Evolutionary conservation across 2,329 filamentous ascomycete species (phyloP).

Genomic region (Paradendryphiella salina): DNA sequence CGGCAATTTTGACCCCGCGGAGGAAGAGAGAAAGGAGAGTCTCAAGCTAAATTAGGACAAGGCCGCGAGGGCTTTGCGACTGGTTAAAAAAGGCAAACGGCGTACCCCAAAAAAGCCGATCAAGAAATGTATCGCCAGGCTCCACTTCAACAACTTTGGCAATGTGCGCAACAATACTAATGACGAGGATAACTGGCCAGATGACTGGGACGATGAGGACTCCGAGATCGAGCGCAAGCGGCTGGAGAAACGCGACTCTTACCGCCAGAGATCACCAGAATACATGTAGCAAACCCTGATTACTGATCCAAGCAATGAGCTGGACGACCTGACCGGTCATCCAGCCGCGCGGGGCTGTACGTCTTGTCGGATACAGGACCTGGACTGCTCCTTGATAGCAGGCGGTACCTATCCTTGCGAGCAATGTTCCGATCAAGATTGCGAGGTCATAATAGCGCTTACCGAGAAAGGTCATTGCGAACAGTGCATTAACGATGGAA

Average conservation of each 20-base stretch:
- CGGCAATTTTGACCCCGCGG: slow-evolving; percentile 43
- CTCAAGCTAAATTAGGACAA: slow-evolving; percentile 14
- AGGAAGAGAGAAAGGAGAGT: slow-evolving; percentile 15
- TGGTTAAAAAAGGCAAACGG: slow-evolving; percentile 13
- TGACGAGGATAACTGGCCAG: slow-evolving; percentile 37
- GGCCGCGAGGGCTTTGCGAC: slow-evolving; percentile 11
- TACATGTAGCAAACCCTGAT: slow-evolving; percentile 20
- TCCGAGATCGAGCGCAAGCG: slow-evolving; percentile 19
- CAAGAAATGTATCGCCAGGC: slow-evolving; percentile 26
- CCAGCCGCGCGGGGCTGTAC: slow-evolving; percentile 44
- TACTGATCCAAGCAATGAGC: slow-evolving; percentile 25
- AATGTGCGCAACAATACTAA: slow-evolving; percentile 30
- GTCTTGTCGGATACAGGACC: slow-evolving; percentile 33
- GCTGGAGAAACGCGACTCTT: slow-evolving; percentile 9
- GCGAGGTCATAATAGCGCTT: slow-evolving; percentile 40
- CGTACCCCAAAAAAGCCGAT: slow-evolving; percentile 1
- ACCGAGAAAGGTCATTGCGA: slow-evolving; percentile 41
- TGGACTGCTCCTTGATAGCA: slow-evolving; percentile 33
- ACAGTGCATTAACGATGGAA: slow-evolving; percentile 21
- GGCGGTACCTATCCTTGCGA: slow-evolving; percentile 36
- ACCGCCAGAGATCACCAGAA: slow-evolving; percentile 18
- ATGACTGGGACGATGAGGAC: slow-evolving; percentile 26
- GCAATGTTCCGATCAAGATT: slow-evolving; percentile 27
- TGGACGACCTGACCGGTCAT: slow-evolving; percentile 40
- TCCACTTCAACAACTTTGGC: slow-evolving; percentile 19